Conservation (phyloP, 495 filamentous ascomycete genomes). For the Penicillium malachiteum region DNA sequence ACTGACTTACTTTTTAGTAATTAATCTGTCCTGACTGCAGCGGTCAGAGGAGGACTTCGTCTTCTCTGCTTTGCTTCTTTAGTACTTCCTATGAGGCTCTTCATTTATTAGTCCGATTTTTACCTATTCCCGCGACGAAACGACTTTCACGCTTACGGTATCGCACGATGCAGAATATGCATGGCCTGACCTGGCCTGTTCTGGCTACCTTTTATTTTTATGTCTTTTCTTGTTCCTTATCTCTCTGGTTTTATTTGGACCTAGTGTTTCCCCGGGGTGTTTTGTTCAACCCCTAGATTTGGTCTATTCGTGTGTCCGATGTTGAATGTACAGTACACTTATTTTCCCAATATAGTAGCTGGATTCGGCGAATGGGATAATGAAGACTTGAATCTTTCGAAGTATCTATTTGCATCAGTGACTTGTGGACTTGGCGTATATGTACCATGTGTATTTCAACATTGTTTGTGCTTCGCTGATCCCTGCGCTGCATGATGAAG, state of each 20-base stretch:
- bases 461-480: no score
- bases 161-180: slow-evolving; percentile 22
- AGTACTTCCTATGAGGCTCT: background rate
- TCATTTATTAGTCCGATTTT: background rate
- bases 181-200: slow-evolving; percentile 13
- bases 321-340: slow-evolving; percentile 27
- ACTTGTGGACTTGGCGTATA: background rate
- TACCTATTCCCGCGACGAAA: slow-evolving; percentile 6
- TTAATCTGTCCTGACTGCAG: slow-evolving; percentile 19
- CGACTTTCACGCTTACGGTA: slow-evolving; percentile 8
- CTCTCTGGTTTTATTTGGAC: slow-evolving; percentile 2
- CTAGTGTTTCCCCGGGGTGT: background rate
- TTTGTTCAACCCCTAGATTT: slow-evolving; percentile 13
- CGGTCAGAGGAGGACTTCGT: slow-evolving; percentile 17
- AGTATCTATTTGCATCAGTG: background rate
- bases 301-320: slow-evolving; percentile 3
- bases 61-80: slow-evolving; percentile 3
- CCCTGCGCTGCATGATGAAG: no score
- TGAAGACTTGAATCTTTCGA: slow-evolving; percentile 9
- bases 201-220: slow-evolving; percentile 4
- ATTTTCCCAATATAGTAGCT: slow-evolving; percentile 15
- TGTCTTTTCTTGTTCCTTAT: slow-evolving; percentile 2
- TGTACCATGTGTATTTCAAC: background rate
- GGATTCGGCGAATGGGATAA: slow-evolving; percentile 20
- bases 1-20: slow-evolving; percentile 31